These are phyloP conservation scores for Boletus semigastroideus DNA, from an alignment of 1,284 basidiomycete genomes.

Conservation along the genomic window DNA sequence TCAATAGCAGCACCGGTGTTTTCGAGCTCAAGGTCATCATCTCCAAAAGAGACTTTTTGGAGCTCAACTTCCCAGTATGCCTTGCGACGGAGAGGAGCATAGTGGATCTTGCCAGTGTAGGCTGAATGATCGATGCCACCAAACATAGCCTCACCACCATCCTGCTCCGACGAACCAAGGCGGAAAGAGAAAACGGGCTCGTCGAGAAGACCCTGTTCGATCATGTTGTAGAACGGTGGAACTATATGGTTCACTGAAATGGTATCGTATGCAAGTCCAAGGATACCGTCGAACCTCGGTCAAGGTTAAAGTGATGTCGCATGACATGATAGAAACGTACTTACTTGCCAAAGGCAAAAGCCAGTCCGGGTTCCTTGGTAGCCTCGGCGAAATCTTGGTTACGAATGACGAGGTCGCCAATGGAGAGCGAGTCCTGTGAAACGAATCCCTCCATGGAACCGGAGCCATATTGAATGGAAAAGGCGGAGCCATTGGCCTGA, in stretches of 20 bases:
- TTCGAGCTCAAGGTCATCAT: constrained; percentile 83
- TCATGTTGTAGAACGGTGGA: constrained; percentile 96
- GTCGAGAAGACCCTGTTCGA: constrained; percentile 82
- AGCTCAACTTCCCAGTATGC: constrained; percentile 99
- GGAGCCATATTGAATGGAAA: constrained; percentile 95
- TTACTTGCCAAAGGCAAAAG: constrained; percentile 98
- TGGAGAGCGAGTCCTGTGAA: constrained; percentile 79
- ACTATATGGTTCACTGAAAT: constrained; percentile 94
- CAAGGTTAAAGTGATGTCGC: constrained; percentile 1
- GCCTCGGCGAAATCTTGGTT: constrained; percentile 95
- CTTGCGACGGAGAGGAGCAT: constrained; percentile 92
- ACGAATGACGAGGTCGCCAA: constrained; percentile 83
- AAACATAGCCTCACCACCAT: constrained; percentile 92
- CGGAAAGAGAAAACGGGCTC: constrained; percentile 94
- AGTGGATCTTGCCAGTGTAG: constrained; percentile 82
- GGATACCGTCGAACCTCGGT: constrained; percentile 89
- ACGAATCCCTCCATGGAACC: constrained; percentile 98
- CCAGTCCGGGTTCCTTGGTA: constrained; percentile 93
- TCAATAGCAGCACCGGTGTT: constrained; percentile 96
- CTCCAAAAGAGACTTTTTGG: constrained; percentile 80
- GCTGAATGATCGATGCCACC: constrained; percentile 86
- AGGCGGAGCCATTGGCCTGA: constrained; percentile 89
- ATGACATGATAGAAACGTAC: constrained; percentile 37
- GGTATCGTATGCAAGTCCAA: constrained; percentile 95
- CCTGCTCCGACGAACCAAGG: constrained; percentile 81